phyloP scores from a whole-genome alignment of 2,329 filamentous ascomycete species.

The Phyllosticta citriasiana region DNA sequence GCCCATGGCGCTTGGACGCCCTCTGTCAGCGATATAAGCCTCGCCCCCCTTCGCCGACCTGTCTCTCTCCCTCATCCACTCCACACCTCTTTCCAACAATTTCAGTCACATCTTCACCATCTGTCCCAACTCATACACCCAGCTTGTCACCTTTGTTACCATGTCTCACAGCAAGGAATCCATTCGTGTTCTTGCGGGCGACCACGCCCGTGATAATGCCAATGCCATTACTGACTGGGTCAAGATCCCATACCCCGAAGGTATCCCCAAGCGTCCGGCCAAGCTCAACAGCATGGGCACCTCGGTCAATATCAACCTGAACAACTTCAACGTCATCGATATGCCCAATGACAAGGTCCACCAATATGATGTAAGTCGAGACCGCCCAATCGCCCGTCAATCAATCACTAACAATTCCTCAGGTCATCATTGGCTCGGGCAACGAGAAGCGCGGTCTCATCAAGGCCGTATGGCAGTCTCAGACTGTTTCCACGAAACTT shows the following conservation, averaged over 20 bases:
- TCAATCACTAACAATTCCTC: neutral
- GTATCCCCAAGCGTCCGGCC: constrained; percentile 26
- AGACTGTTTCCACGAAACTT: constrained; percentile 47
- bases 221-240: neutral
- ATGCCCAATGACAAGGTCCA: constrained; percentile 55
- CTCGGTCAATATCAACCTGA: constrained; percentile 43
- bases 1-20: too few species aligned
- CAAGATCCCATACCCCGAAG: constrained; percentile 18
- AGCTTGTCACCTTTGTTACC: neutral
- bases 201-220: neutral
- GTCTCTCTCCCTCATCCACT: neutral
- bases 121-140: neutral
- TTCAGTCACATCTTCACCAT: neutral
- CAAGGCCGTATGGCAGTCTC: constrained; percentile 66
- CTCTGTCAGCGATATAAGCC: too few species aligned
- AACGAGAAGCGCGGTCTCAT: constrained; percentile 56
- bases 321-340: constrained; percentile 60
- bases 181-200: neutral
- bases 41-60: too few species aligned
- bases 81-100: neutral
- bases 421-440: constrained; percentile 58
- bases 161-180: neutral
- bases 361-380: constrained; percentile 70
- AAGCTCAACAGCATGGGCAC: constrained; percentile 30
- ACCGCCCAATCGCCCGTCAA: neutral